Base-by-base conservation (phyloP, 1,139 yeast species). In the Lodderomyces pseudojiufengensis region DNA sequence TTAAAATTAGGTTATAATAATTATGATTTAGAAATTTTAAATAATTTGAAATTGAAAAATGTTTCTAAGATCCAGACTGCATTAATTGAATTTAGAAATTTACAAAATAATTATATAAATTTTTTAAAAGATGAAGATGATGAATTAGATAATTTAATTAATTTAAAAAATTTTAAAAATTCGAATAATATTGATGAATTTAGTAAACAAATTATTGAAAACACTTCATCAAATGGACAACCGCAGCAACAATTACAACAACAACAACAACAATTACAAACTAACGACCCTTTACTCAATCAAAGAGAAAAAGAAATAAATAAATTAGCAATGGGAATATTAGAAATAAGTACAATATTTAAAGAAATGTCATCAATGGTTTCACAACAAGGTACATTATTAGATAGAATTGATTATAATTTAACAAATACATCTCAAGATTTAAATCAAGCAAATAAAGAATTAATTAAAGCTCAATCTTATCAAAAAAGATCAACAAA, bases 321-420 rank as follows among this genome's bases (percentile, higher is more conserved):
- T 21, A 84, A 83, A 48, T 73, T 94, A 39, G 97, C 98, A 3
- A 87, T 86, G 70, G 96, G 97, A 31, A 95, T 92, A 29, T 65
- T 92, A 24, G 99, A 92, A 57, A 84, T 92, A 2, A 84, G 94
- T 30, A 87, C 94, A 2, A 92, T 94, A 37, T 92, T 92, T 64
- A 84, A 85, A 55, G 97, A 94, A 53, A 77, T 92, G 76, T 97
- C 94, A 51, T 77, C 80, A 23, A 71, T 94, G 71, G 88, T 92
- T 33, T 85, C 92, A 40, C 97, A 94, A 53, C 98, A 92, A 59
- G 98, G 98, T 2, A 87, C 97, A 0, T 71, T 92, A 31, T 70
- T 92, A 41, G 98, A 92, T 58, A 67, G 97, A 46, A 90, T 92
- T 39, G 98, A 88, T 59, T 90, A 90, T 59, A 92, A 94, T 54